Percentiles rank a stretch among this genome's conserved stretches.
Evolutionary conservation across 2,329 filamentous ascomycete genomes (phyloP).

Genomic region (Penicillium thymicola): DNA sequence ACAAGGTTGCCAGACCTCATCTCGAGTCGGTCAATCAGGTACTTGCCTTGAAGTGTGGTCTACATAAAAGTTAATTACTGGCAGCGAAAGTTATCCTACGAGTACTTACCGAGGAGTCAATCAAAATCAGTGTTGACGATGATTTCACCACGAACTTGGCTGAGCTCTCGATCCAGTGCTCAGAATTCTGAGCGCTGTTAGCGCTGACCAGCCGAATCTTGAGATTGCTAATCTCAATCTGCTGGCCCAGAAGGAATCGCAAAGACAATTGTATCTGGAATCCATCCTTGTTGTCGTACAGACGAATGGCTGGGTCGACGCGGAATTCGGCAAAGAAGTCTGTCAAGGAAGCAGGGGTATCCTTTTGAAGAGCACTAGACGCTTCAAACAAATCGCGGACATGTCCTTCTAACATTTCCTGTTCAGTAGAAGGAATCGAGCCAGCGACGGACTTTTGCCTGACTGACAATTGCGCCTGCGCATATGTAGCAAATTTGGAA

Average conservation of each 20-base stretch:
- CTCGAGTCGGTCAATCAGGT: slow-evolving; percentile 69
- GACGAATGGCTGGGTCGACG: slow-evolving; percentile 65
- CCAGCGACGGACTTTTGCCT: slow-evolving; percentile 32
- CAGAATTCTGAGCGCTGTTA: slow-evolving; percentile 50
- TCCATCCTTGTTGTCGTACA: slow-evolving; percentile 69
- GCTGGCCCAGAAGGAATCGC: slow-evolving; percentile 68
- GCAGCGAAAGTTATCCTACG: not conserved
- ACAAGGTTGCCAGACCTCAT: slow-evolving; percentile 48
- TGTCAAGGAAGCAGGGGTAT: slow-evolving; percentile 65
- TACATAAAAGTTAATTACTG: slow-evolving; percentile 12
- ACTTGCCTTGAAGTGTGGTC: slow-evolving; percentile 60
- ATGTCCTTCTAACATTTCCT: slow-evolving; percentile 34
- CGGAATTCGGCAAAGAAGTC: slow-evolving; percentile 71
- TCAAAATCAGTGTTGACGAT: slow-evolving; percentile 53
- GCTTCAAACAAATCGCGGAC: slow-evolving; percentile 46
- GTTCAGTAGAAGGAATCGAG: slow-evolving; percentile 30
- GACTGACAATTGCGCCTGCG: slow-evolving; percentile 31
- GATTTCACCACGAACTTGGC: slow-evolving; percentile 50
- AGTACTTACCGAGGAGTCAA: slow-evolving; percentile 46
- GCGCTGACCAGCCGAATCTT: slow-evolving; percentile 62
- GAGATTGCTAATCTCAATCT: slow-evolving; percentile 63
- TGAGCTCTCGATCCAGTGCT: slow-evolving; percentile 62
- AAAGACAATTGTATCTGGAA: slow-evolving; percentile 69
- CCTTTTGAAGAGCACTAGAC: slow-evolving; percentile 53
- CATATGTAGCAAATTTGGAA: slow-evolving; percentile 36